These are phyloP conservation scores for Lichenothelia convexa DNA, from an alignment of 495 filamentous ascomycete species.

Conservation along the genomic window DNA sequence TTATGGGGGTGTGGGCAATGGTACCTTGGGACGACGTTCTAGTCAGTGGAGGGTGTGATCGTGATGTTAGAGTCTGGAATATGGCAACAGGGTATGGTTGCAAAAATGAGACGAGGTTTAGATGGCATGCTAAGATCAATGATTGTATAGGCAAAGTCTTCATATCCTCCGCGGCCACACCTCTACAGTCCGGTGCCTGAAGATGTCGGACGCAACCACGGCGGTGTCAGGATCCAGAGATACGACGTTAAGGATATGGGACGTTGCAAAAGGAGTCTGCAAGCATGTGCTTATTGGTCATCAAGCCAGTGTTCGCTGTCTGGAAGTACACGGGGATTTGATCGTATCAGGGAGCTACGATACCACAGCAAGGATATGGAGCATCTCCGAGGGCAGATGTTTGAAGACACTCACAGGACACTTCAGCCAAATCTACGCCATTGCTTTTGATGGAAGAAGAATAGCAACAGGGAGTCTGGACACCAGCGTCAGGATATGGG, in stretches of 20 bases:
- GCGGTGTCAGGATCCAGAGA: conserved; percentile 94
- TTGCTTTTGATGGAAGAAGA: conserved; percentile 81
- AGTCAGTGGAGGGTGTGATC: conserved; percentile 90
- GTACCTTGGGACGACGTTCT: conserved; percentile 92
- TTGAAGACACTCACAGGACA: conserved; percentile 80
- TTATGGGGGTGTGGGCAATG: conserved; percentile 99
- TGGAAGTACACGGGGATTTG: conserved; percentile 88
- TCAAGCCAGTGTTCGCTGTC: conserved; percentile 86
- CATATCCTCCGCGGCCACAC: conserved; percentile 85
- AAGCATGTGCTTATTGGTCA: conserved; percentile 86
- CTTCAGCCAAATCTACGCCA: conserved; percentile 97
- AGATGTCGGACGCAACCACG: conserved; percentile 86
- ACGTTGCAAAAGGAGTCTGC: conserved; percentile 71
- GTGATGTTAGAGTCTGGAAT: conserved; percentile 95
- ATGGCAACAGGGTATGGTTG: conserved; percentile 71
- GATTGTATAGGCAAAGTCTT: conserved; percentile 18
- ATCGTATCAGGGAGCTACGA: conserved; percentile 96
- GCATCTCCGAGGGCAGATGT: conserved; percentile 82
- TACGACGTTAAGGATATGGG: conserved; percentile 88
- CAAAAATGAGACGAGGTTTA: background rate
- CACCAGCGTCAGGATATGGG: conserved; percentile 94
- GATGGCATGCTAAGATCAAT: conserved; percentile 3
- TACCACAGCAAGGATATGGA: conserved; percentile 93
- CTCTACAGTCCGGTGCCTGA: conserved; percentile 87
- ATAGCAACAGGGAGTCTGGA: conserved; percentile 96